Conservation (phyloP, 805 yeast species). For the Pichia ethanolica region DNA sequence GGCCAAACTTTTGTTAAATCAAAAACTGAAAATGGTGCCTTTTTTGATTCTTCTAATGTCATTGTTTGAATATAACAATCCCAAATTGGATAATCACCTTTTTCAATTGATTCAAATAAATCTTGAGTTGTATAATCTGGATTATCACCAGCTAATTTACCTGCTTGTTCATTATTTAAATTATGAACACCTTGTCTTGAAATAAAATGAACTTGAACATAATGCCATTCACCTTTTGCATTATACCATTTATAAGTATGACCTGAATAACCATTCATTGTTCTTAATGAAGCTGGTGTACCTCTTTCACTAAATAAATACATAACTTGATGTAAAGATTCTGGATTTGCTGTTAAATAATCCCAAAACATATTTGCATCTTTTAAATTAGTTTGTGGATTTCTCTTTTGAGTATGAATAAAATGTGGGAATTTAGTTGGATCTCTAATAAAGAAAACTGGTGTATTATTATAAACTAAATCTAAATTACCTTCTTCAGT, state of each 20-base stretch:
- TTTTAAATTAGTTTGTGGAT: conserved; percentile 73
- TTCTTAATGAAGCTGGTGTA: conserved; percentile 67
- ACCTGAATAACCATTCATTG: conserved; percentile 81
- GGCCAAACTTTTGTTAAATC: conserved; percentile 94
- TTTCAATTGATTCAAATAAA: conserved; percentile 68
- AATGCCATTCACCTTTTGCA: conserved; percentile 66
- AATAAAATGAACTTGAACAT: conserved; percentile 70
- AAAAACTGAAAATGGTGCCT: conserved; percentile 72
- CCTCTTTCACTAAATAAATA: conserved; percentile 74
- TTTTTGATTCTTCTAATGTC: conserved; percentile 75
- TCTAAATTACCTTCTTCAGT: conserved; percentile 82
- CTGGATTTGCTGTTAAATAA: conserved; percentile 65
- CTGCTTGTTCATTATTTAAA: conserved; percentile 60
- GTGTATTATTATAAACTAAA: conserved; percentile 81
- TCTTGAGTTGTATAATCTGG: conserved; percentile 82
- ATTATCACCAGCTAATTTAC: conserved; percentile 59
- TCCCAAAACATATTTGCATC: conserved; percentile 85
- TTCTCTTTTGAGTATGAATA: conserved; percentile 84
- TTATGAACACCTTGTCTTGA: conserved; percentile 49
- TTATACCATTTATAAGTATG: conserved; percentile 79
- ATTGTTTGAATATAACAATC: conserved; percentile 77
- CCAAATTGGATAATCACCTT: conserved; percentile 79
- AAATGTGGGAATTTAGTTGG: conserved; percentile 82
- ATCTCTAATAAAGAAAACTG: conserved; percentile 78
- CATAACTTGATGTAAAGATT: conserved; percentile 68